Conservation (phyloP, 106 monocot genomes). For the Platanthera guangdongensis region DNA sequence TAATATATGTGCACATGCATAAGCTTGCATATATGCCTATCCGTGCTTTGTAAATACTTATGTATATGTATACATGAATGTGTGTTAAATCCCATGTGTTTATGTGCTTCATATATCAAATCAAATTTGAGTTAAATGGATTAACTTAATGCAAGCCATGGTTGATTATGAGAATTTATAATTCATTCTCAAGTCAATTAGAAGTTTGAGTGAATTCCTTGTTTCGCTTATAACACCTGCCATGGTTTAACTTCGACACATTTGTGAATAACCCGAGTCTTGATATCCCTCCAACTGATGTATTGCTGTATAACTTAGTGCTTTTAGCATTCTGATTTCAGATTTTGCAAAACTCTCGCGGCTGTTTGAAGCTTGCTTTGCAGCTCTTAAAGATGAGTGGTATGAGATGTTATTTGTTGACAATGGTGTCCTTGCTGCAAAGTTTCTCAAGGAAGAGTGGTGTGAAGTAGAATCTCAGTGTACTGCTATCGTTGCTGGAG, state of each 20-base stretch:
- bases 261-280: not conserved
- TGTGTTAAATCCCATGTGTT: no score
- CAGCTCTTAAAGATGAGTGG: conserved; percentile 51
- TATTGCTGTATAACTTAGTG: not conserved
- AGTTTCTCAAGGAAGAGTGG: conserved; percentile 75
- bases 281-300: not conserved
- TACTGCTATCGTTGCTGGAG: conserved; percentile 20
- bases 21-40: no score
- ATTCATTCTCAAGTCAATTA: no score
- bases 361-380: conserved; percentile 46
- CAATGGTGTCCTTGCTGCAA: conserved; percentile 20
- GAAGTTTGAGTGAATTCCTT: no score
- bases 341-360: conserved; percentile 18
- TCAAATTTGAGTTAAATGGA: no score
- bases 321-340: not conserved
- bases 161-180: no score
- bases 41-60: no score
- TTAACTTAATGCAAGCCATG: no score
- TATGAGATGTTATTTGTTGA: conserved; percentile 19
- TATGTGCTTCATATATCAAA: no score
- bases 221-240: no score
- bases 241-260: not conserved
- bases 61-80: no score
- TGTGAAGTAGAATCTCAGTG: conserved; percentile 23
- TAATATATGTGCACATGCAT: no score